A percentile compares a stretch with the other conserved stretches of the same genome.
These are phyloP conservation scores for Colletotrichum sp. DNA, from an alignment of 2,329 filamentous ascomycete genomes.

Conservation along the genomic window DNA sequence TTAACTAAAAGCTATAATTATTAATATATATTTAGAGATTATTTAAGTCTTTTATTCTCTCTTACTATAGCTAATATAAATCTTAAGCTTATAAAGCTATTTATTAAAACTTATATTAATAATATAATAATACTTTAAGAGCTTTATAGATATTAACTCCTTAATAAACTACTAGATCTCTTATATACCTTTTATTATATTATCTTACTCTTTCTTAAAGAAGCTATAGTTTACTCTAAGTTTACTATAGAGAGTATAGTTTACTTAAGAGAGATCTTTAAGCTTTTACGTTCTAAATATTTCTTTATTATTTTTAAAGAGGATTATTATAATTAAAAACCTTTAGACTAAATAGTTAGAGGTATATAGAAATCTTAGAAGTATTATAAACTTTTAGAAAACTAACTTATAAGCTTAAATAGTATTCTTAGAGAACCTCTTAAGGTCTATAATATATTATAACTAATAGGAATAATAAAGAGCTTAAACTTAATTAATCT, in stretches of 20 bases:
- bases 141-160: fast-evolving
- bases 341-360: fast-evolving
- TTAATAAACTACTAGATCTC: background rate
- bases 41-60: background rate
- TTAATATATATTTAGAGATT: background rate
- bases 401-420: too few species aligned
- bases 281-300: fast-evolving
- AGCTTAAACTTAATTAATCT: too few species aligned
- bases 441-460: too few species aligned
- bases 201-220: fast-evolving
- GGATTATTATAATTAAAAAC: too few species aligned
- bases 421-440: too few species aligned
- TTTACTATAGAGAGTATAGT: too few species aligned
- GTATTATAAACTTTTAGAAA: too few species aligned
- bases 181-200: background rate
- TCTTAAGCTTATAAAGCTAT: fast-evolving
- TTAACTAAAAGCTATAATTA: background rate
- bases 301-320: too few species aligned
- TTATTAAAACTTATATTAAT: background rate
- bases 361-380: fast-evolving
- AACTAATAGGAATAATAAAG: too few species aligned
- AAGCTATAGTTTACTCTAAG: fast-evolving
- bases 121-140: background rate
- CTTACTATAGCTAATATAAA: background rate
- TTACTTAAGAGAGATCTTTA: too few species aligned